A percentile compares a stretch with the other conserved stretches of the same genome.
Conservation (phyloP, 768 basidiomycete species). For the Hypsizygus marmoreus region DNA sequence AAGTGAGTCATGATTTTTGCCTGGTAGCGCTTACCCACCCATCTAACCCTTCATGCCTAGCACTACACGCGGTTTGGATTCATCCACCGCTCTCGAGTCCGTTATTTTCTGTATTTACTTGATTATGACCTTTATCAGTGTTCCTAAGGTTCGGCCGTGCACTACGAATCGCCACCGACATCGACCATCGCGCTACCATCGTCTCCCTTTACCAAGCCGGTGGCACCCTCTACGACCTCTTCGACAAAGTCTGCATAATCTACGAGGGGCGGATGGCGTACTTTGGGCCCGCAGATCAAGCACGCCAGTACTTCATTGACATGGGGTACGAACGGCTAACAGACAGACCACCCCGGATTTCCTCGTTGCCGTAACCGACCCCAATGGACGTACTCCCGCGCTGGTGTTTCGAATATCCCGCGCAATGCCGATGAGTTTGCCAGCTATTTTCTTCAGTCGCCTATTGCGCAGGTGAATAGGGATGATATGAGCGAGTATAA, state of each 20-base stretch:
- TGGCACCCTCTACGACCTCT: conserved; percentile 62
- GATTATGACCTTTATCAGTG: too few relatives aligned
- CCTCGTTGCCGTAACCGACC: conserved; percentile 62
- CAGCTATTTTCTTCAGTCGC: conserved; percentile 34
- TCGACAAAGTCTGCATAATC: conserved; percentile 76
- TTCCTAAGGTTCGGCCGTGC: too few relatives aligned
- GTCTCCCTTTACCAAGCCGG: conserved; percentile 87
- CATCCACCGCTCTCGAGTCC: conserved; percentile 69
- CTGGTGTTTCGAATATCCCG: conserved; percentile 36
- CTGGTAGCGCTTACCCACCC: too few relatives aligned
- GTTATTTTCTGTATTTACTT: too few relatives aligned
- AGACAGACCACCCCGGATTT: conserved; percentile 71
- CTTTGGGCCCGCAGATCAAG: conserved; percentile 67
- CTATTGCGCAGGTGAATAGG: conserved; percentile 36
- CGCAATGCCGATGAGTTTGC: conserved; percentile 51
- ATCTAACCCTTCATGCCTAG: too few relatives aligned
- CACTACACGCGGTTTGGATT: conserved; percentile 64
- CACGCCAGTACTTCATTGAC: conserved; percentile 73
- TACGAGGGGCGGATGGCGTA: conserved; percentile 78
- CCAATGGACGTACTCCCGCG: conserved; percentile 49
- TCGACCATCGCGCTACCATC: conserved; percentile 55
- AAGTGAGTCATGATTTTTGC: too few relatives aligned
- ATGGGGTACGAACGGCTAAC: conserved; percentile 60
- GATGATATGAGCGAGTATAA: conserved; percentile 53
- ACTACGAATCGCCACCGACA: conserved; percentile 65